Base-by-base conservation (phyloP, 2,329 filamentous ascomycete genomes). In the Diaporthe citriasiana region DNA sequence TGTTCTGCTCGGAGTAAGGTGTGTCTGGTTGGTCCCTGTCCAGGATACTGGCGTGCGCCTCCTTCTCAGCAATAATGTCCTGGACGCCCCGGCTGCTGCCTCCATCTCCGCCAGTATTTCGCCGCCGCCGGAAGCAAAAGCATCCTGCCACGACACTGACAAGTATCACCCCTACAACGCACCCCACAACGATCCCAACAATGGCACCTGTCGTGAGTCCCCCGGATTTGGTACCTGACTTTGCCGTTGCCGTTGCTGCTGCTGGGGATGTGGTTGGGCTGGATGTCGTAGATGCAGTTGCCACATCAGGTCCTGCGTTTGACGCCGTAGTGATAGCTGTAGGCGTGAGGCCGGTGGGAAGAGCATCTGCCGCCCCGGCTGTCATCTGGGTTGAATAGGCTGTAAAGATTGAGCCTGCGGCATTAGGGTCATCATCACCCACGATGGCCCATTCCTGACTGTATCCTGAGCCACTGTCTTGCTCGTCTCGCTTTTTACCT, bases 61-160 rank as follows among this genome's bases (percentile, higher is more conserved):
- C 87, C 81, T 89, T 88, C 76, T 87, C 86, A 63, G 82, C 81
- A 68, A 87, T 83, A 77, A 86, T 86, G 45, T 83, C 82, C 73
- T 81, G 75, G 40, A 45, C 60, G 56, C 66, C 73, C 50, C 65
- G 74, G 22, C 72, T 53, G 33, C 57, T 42, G 45, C 45, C 73
- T 25, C 57, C 25, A 45, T 72, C 75, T 47, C 19, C 53, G 7
- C 51, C 69, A 1, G 53, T 35, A 27, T 33, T n/a, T 2, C 38
- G 45, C 10, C 76, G 56, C 60, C 78, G 47, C 6, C 86, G 85
- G 22, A 84, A 84, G 38, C 86, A 77, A 68, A 87, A 78, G 76
- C 86, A 85, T 82, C 84, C 89, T 30, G 81, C 76, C 10, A 87
- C 76, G 4, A 78, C 80, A 7, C 78, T 83, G 76, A 87, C 74